These are phyloP conservation scores for Fragaria nilgerrensis DNA, from an alignment of 306 rosid genomes.

Conservation along the genomic window DNA sequence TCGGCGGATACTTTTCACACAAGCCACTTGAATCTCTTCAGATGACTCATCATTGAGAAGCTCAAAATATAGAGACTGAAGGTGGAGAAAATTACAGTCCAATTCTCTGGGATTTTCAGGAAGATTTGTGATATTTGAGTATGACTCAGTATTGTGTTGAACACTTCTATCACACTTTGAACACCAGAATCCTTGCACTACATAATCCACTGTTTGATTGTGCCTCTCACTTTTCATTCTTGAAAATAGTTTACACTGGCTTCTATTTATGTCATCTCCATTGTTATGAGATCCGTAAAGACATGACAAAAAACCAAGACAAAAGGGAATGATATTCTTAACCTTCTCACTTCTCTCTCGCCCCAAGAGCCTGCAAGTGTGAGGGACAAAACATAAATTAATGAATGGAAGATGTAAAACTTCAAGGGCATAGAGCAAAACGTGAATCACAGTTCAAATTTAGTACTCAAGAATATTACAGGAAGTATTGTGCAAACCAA, in stretches of 20 bases:
- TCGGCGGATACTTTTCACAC: conserved; percentile 62
- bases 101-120: conserved; percentile 36
- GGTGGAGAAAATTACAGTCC: conserved; percentile 48
- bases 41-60: conserved; percentile 76
- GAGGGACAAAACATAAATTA: conserved; percentile 28
- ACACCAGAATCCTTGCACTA: conserved; percentile 83
- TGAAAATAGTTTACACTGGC: conserved; percentile 55
- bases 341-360: conserved; percentile 52
- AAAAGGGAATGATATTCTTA: conserved; percentile 56
- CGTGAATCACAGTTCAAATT: neutral
- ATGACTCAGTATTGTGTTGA: conserved; percentile 28
- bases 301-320: conserved; percentile 86
- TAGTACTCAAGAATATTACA: neutral
- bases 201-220: conserved; percentile 48
- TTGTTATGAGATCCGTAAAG: conserved; percentile 67
- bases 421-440: neutral
- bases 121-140: conserved; percentile 35
- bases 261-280: conserved; percentile 30
- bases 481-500: conserved; percentile 5
- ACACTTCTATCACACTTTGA: conserved; percentile 66
- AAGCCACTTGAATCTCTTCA: conserved; percentile 82
- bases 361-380: conserved; percentile 50
- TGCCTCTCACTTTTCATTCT: conserved; percentile 39
- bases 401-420: neutral
- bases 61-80: conserved; percentile 60